phyloP scores from a whole-genome alignment of 2,329 filamentous ascomycete species.

The Alternaria sp. region DNA sequence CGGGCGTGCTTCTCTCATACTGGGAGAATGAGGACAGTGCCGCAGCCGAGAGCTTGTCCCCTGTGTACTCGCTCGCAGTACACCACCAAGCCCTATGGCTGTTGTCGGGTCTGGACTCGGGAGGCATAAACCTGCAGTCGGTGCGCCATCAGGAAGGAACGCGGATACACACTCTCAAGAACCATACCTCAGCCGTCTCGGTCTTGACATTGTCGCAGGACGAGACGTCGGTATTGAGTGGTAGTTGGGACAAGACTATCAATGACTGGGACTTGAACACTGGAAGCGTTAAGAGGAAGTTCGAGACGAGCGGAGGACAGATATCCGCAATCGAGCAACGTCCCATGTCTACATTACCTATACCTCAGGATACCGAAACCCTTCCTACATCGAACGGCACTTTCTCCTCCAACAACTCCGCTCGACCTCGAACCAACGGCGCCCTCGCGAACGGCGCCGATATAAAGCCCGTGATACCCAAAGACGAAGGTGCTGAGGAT shows the following conservation, averaged over 20 bases:
- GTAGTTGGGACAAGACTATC: slow-evolving; percentile 95
- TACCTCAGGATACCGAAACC: slow-evolving; percentile 75
- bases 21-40: slow-evolving; percentile 94
- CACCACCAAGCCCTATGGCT: slow-evolving; percentile 92
- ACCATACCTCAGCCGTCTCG: slow-evolving; percentile 91
- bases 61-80: slow-evolving; percentile 92
- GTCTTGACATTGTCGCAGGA: slow-evolving; percentile 82
- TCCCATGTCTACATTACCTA: slow-evolving; percentile 74
- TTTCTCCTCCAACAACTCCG: slow-evolving; percentile 75
- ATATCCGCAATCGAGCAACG: slow-evolving; percentile 88
- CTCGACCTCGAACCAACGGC: slow-evolving; percentile 64
- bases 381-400: slow-evolving; percentile 65
- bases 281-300: slow-evolving; percentile 76
- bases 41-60: slow-evolving; percentile 70
- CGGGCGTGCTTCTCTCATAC: slow-evolving; percentile 91
- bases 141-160: slow-evolving; percentile 95
- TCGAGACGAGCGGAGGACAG: slow-evolving; percentile 79
- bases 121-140: slow-evolving; percentile 90
- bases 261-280: slow-evolving; percentile 95
- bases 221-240: slow-evolving; percentile 85
- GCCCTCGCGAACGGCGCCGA: slow-evolving; percentile 52
- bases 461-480: slow-evolving; percentile 27
- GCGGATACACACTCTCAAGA: slow-evolving; percentile 78
- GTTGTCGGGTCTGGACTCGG: slow-evolving; percentile 86
- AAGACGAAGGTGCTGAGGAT: slow-evolving; percentile 59